A percentile compares a stretch with the other conserved stretches of the same genome.
Conservation (phyloP, 352 stramenopile genomes). For the Globisporangium cystogenes region DNA sequence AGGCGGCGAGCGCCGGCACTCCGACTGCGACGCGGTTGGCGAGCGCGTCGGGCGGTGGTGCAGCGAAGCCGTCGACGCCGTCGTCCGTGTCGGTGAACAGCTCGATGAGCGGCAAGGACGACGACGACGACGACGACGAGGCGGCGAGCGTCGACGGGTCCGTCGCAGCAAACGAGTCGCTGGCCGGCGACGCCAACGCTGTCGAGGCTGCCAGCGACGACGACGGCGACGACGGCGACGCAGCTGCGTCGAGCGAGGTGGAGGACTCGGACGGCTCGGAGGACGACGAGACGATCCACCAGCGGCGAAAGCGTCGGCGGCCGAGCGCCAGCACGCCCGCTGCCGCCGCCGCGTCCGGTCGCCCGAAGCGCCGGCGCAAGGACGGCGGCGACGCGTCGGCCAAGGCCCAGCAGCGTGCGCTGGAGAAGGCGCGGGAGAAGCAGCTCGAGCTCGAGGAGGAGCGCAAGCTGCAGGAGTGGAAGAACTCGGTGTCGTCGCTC, state of each 20-base stretch:
- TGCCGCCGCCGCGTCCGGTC: slow-evolving; percentile 4
- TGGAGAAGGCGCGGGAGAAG: slow-evolving; percentile 72
- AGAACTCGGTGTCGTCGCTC: slow-evolving; percentile 65
- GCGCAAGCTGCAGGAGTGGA: slow-evolving; percentile 89
- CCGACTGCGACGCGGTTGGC: neutral
- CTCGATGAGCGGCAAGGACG: slow-evolving; percentile 30
- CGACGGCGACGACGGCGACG: slow-evolving; percentile 16
- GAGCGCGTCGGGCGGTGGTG: slow-evolving; percentile 6
- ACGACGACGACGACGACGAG: slow-evolving; percentile 29
- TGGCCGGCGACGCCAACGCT: slow-evolving; percentile 13
- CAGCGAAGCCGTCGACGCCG: slow-evolving; percentile 25
- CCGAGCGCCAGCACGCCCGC: slow-evolving; percentile 7
- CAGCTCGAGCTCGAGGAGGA: slow-evolving; percentile 90
- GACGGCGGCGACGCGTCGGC: slow-evolving; percentile 6
- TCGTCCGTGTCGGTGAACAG: slow-evolving; percentile 31
- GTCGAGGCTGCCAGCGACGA: slow-evolving; percentile 7
- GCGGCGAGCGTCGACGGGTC: slow-evolving; percentile 9
- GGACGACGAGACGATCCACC: slow-evolving; percentile 25
- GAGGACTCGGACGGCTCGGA: slow-evolving; percentile 17
- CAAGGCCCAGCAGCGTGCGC: slow-evolving; percentile 19
- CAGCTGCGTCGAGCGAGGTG: slow-evolving; percentile 12
- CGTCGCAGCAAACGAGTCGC: slow-evolving; percentile 6
- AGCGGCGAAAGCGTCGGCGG: slow-evolving; percentile 14
- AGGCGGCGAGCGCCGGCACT: slow-evolving; percentile 4
- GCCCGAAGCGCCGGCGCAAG: slow-evolving; percentile 4